phyloP scores from a whole-genome alignment of 805 yeast species.

The Candida patagonica region DNA sequence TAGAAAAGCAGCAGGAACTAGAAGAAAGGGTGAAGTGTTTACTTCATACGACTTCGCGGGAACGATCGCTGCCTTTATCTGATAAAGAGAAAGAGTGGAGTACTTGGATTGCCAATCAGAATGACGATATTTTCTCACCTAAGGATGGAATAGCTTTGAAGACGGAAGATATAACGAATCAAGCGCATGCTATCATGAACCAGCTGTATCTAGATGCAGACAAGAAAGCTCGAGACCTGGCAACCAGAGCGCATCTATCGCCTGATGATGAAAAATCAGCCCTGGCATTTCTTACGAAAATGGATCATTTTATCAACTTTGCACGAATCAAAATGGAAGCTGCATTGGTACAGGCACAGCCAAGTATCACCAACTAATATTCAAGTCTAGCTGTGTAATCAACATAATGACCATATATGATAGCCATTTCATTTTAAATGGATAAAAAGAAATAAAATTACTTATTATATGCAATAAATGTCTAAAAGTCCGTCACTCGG shows the following conservation, averaged over 20 bases:
- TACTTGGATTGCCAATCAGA: constrained; percentile 33
- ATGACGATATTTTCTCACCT: constrained; percentile 17
- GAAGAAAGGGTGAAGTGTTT: constrained; percentile 27
- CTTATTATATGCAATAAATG: no score
- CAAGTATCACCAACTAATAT: no score
- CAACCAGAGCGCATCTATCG: no score
- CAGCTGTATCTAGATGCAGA: not conserved
- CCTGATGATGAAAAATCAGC: no score
- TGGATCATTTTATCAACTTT: not conserved
- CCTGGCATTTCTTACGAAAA: not conserved
- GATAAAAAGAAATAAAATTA: no score
- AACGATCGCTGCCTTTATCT: constrained; percentile 29
- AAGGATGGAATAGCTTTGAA: constrained; percentile 18
- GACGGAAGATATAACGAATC: constrained; percentile 4
- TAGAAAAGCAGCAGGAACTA: constrained; percentile 28
- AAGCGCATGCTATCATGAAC: constrained; percentile 1
- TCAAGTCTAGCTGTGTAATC: no score
- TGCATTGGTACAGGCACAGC: no score
- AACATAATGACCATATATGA: no score
- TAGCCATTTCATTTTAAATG: no score
- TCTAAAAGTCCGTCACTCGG: constrained; percentile 83
- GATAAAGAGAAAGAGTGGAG: constrained; percentile 39
- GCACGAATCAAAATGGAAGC: not conserved
- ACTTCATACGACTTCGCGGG: constrained; percentile 21
- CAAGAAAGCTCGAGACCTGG: no score